Evolutionary conservation across 345 rosid species (phyloP), one percentile per base, ranked within the genome.

Genomic region (Cardamine occulta): DNA sequence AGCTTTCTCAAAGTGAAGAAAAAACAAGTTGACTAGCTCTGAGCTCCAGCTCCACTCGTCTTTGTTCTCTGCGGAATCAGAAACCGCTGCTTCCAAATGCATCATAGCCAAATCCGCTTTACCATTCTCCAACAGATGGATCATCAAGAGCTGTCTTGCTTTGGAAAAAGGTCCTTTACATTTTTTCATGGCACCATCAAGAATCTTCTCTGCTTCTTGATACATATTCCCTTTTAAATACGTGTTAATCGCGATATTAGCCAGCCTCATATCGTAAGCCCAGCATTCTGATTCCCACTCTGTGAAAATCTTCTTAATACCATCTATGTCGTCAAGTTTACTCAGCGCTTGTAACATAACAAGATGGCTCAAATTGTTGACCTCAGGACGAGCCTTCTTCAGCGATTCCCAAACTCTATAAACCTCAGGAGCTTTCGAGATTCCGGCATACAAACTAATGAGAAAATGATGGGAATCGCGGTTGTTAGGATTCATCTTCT

Each of bases 381-480:
- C 73, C 8, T 11, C 34, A 15, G 73, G 66, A 28, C 87, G 85
- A 37, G 72, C 80, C 14, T 75, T 65, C 74, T 88, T 89, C 73
- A 91, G 47, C 49, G 80, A 40, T 9, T 73, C 71, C 95, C 97
- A 94, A 2, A 88, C 84, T 24, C 95, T 78, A 31, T 81, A 59
- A 11, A 90, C 96, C 82, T 87, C 92, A 0, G 63, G 55, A 10
- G 54, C 79, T 68, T 94, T 87, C 6, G 80, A 70, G 18, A 80
- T 84, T n/a, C 83, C 78, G 12, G 88, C 82, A 63, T 90, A 91
- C 63, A 94, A 63, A 40, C 84, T 86, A 17, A 91, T 83, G 68
- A 94, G 86, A 75, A 73, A 91, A 81, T 85, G 95, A 72, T 89
- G 87, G 2, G 91, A 80, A 61, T 87, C 86, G 0, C 94, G 88